Percentiles rank a stretch among this genome's conserved stretches.
Conservation (phyloP, 345 rosid genomes). For the Syzygium aqueum region DNA sequence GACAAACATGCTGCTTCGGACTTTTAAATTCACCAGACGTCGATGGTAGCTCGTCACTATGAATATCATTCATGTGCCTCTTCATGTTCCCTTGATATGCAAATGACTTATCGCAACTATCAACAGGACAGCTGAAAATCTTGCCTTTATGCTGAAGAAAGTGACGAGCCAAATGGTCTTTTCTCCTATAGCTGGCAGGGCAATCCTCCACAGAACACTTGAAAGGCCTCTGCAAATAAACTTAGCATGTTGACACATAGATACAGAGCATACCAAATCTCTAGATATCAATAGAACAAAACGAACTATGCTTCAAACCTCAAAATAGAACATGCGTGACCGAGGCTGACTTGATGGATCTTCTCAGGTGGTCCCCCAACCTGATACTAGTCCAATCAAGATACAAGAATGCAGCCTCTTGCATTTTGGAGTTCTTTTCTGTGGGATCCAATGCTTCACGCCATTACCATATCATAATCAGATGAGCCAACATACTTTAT, state of each 20-base stretch:
- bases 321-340: conserved; percentile 44
- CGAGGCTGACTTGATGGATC: conserved; percentile 90
- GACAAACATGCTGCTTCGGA: conserved; percentile 40
- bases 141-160: conserved; percentile 61
- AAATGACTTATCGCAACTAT: conserved; percentile 45
- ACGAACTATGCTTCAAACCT: conserved; percentile 25
- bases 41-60: conserved; percentile 14
- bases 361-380: conserved; percentile 99
- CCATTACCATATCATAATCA: conserved; percentile 10
- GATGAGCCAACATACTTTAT: not conserved
- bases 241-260: not conserved
- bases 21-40: conserved; percentile 1
- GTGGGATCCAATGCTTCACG: conserved; percentile 99
- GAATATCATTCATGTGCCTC: conserved; percentile 53
- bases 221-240: conserved; percentile 55
- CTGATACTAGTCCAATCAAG: conserved; percentile 96
- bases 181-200: conserved; percentile 64
- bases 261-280: not conserved
- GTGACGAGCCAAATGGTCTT: conserved; percentile 88
- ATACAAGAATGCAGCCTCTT: conserved; percentile 44
- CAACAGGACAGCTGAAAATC: conserved; percentile 57
- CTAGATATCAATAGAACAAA: not conserved
- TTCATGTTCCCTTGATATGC: conserved; percentile 40
- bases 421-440: conserved; percentile 95
- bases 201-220: conserved; percentile 60